These are phyloP conservation scores for Colletotrichum cuscutae DNA, from an alignment of 2,329 filamentous ascomycete genomes.

Conservation along the genomic window DNA sequence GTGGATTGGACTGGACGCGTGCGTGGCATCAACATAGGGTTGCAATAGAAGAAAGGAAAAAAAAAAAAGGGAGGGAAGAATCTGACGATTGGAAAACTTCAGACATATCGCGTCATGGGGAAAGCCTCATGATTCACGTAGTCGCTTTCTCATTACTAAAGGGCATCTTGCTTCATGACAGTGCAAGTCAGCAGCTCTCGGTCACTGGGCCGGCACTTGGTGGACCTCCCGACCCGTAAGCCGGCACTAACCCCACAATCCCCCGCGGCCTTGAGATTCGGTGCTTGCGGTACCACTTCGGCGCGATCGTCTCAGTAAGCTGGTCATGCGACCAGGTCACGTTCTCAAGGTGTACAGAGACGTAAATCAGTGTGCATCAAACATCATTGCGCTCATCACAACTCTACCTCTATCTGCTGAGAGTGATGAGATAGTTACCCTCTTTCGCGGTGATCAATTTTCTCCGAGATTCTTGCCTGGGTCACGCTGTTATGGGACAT, in stretches of 20 bases:
- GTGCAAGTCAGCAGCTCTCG: slow-evolving; percentile 22
- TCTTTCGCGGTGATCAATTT: too few species aligned
- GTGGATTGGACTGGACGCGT: neutral
- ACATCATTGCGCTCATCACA: neutral
- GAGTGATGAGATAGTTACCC: too few species aligned
- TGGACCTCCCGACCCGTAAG: slow-evolving; percentile 19
- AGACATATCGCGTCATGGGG: slow-evolving; percentile 1
- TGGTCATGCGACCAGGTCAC: slow-evolving; percentile 30
- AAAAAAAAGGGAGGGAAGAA: neutral
- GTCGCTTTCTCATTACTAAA: neutral
- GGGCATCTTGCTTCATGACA: slow-evolving; percentile 1
- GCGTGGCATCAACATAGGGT: neutral
- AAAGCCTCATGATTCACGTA: slow-evolving; percentile 11
- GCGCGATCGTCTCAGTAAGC: slow-evolving; percentile 1
- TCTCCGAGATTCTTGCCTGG: neutral
- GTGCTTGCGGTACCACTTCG: slow-evolving; percentile 22
- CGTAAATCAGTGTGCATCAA: neutral
- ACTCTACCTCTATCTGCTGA: neutral
- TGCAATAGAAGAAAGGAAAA: neutral
- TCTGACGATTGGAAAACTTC: neutral
- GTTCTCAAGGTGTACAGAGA: neutral
- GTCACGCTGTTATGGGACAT: neutral
- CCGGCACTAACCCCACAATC: slow-evolving; percentile 33
- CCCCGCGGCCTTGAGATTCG: slow-evolving; percentile 13
- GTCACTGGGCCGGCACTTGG: slow-evolving; percentile 29